Evolutionary conservation across 176 grass and related monocot genomes (phyloP), one percentile per base, ranked within the genome.

Genomic region (maize (Zea mays)): DNA sequence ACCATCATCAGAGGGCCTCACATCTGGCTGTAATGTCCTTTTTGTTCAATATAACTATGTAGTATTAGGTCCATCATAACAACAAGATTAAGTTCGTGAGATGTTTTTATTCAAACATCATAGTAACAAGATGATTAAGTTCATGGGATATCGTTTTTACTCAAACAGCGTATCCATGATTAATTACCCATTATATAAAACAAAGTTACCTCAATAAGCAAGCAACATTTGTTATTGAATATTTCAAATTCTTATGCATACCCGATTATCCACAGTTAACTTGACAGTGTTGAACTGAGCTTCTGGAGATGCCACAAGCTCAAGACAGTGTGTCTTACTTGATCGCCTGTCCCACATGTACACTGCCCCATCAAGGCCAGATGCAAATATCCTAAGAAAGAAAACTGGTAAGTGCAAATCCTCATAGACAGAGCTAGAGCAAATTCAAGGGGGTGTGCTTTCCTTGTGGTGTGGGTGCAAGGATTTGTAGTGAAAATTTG

Each of bases 281-380:
- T 90, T 86, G 54, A 94, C 69, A 80, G 79, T 92, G 57, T 88
- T 98, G 74, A 98, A 83, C 71, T 92, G 86, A 77, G 80, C 88
- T 80, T 94, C 82, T 74, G 85, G 75, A 79, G 77, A 75, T 75
- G 81, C 79, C 19, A 77, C 67, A 82, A 94, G 80, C 82, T 94
- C 89, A 73, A 94, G 83, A 82, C 87, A 94, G 67, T 89, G 85
- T 64, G 69, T 81, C 48, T 87, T 92, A 75, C 87, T 90, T 78
- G 62, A 48, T 34, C 91, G 83, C 51, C 83, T 90, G 82, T 98
- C 95, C 95, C 91, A 98, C 82, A 94, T 90, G 75, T 92, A 98
- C 59, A 98, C 78, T 20, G 73, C 75, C 56, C 89, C 91, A 88
- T 92, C 90, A 68, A 94, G 81, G 33, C 91, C 90, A 67, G 87